Base-by-base conservation (phyloP, 371 early-diverging fungal species). In the Mortierella sp. region DNA sequence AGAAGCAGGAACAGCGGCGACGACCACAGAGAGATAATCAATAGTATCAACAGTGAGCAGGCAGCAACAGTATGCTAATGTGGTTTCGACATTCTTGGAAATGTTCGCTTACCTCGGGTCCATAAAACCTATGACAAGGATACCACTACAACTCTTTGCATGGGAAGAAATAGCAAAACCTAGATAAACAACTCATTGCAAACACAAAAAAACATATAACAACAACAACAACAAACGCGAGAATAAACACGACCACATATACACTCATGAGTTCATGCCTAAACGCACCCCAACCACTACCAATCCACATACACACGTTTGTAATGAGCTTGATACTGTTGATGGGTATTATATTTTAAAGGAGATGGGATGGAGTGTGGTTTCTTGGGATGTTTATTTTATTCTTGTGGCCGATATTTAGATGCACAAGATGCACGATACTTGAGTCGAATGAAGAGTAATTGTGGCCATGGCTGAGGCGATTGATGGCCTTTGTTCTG, bases 41-140 rank as follows among this genome's bases (percentile, higher is more conserved):
- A 6, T 8, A 35, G 35, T 8, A 35, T 52, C 52, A 52, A 52
- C 52, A 22, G 22, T n/a, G 0, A 24, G 8, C 22, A 52, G 43
- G 9, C 24, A 24, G 35, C 35, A 52, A 5, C 20, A 20, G 52
- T 9, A 5, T 20, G 20, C 22, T 52, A 11, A 52, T 52, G 52
- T 52, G 52, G 24, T 52, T n/a, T 52, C 43, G 11, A 43, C 43
- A 55, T 55, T 55, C 55, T 55, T 55, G 28, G 16, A 55, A 47
- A 47, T 26, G 24, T 0, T 24, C 5, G 24, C 28, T 11, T 55
- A 26, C 24, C 6, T 45, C 14, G 49, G 18, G 49, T 49, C n/a
- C 49, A 52, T 52, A 52, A 9, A 52, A 52, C 52, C 9, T n/a
- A 52, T 52, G 52, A 3, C n/a, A n/a, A n/a, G 12, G 9, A 2